phyloP scores from a whole-genome alignment of 768 basidiomycete species.

The Amanita brunnescens region DNA sequence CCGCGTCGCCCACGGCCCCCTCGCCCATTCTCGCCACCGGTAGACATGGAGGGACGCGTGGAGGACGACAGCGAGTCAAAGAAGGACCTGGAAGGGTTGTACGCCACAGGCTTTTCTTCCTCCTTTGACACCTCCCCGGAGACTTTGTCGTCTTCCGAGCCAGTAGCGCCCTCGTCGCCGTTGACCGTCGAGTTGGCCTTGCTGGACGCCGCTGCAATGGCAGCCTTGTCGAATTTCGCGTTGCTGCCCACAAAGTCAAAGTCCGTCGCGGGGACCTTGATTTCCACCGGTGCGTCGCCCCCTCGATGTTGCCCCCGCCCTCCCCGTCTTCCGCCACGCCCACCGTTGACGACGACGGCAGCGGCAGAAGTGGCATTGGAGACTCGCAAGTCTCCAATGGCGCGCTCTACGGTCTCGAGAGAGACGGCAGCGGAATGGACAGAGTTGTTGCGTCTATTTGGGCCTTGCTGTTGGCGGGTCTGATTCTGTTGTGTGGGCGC shows the following conservation, averaged over 20 bases:
- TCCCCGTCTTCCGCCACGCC: slow-evolving; percentile 15
- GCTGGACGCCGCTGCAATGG: slow-evolving; percentile 27
- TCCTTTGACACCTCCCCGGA: slow-evolving; percentile 23
- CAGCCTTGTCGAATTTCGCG: slow-evolving; percentile 72
- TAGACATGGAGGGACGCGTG: slow-evolving; percentile 25
- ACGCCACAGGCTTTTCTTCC: slow-evolving; percentile 36
- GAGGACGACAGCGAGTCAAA: slow-evolving; percentile 61
- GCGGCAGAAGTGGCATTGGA: slow-evolving; percentile 16
- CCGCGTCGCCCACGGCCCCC: slow-evolving; percentile 33
- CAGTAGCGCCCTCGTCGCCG: slow-evolving; percentile 15
- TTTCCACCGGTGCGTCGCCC: slow-evolving; percentile 16
- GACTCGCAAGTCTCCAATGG: slow-evolving; percentile 43
- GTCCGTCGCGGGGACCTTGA: slow-evolving; percentile 69
- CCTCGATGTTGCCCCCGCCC: slow-evolving; percentile 6
- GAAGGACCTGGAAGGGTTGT: slow-evolving; percentile 74
- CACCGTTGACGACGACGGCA: slow-evolving; percentile 7
- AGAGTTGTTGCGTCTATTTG: slow-evolving; percentile 29
- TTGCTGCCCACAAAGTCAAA: slow-evolving; percentile 79
- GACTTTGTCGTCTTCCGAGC: slow-evolving; percentile 17
- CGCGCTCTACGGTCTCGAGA: slow-evolving; percentile 56
- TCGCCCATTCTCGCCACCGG: slow-evolving; percentile 24
- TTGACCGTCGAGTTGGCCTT: slow-evolving; percentile 8
- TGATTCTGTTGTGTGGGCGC: slow-evolving; percentile 15
- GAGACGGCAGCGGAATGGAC: slow-evolving; percentile 70
- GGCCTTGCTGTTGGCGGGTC: slow-evolving; percentile 11